phyloP scores from a whole-genome alignment of 169 alveolate species.

The Cyclospora cayetanensis region DNA sequence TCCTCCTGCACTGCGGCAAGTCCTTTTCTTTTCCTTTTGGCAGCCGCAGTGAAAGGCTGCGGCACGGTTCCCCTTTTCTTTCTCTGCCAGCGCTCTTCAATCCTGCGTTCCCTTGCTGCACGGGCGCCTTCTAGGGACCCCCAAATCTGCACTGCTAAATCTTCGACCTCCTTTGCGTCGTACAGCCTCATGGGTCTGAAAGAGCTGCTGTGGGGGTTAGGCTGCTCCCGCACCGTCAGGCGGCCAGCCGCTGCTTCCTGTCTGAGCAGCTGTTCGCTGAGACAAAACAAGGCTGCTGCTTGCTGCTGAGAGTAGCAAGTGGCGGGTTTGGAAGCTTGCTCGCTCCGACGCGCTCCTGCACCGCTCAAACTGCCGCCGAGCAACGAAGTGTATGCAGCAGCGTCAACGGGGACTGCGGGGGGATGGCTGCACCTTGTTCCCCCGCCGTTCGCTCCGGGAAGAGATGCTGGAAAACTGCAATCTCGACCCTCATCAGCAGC shows the following conservation, averaged over 20 bases:
- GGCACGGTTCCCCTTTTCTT: not conserved
- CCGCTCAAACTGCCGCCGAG: not conserved
- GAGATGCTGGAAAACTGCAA: no score
- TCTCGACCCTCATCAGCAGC: no score
- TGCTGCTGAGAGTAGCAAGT: conserved; percentile 23
- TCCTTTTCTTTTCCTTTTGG: no score
- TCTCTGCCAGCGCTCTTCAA: not conserved
- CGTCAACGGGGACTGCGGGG: not conserved
- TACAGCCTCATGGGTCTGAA: conserved; percentile 11
- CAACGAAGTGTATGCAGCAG: not conserved
- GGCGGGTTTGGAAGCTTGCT: not conserved
- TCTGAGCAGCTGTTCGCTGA: not conserved
- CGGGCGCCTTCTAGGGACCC: not conserved
- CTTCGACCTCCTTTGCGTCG: not conserved
- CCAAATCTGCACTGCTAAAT: not conserved
- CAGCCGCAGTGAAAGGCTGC: not conserved
- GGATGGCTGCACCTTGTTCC: no score
- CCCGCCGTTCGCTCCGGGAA: no score
- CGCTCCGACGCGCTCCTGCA: not conserved
- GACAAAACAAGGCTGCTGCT: conserved; percentile 10
- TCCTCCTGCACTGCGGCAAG: no score
- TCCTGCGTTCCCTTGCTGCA: not conserved
- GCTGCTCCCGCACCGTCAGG: conserved; percentile 6
- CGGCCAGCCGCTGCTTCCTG: conserved; percentile 38
- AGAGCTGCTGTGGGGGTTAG: not conserved